Percentiles rank a stretch among this genome's conserved stretches.
These are phyloP conservation scores for Juncus inflexus DNA, from an alignment of 176 grass and related monocot genomes.

Conservation along the genomic window DNA sequence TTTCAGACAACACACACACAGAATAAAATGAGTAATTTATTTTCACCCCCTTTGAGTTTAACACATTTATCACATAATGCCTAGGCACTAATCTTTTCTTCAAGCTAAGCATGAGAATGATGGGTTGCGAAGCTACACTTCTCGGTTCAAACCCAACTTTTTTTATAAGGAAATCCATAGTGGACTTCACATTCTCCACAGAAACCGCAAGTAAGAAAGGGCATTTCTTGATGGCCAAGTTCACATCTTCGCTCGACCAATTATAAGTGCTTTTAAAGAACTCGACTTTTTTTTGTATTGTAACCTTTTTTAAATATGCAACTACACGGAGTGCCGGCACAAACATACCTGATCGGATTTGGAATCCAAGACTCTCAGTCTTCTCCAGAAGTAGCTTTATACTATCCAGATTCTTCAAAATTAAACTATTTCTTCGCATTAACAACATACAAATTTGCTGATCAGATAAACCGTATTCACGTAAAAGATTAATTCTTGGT, in stretches of 20 bases:
- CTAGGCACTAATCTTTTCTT: constrained; percentile 17
- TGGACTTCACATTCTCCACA: neutral
- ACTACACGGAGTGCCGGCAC: too few species aligned
- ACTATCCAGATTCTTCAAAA: too few species aligned
- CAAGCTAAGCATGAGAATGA: neutral
- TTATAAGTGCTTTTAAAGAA: neutral
- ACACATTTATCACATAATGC: constrained; percentile 12
- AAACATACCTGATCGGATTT: too few species aligned
- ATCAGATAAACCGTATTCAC: constrained; percentile 2
- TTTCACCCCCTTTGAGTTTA: neutral
- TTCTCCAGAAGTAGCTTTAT: too few species aligned
- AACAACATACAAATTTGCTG: neutral
- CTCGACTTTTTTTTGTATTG: neutral
- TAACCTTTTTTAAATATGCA: neutral
- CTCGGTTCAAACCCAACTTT: neutral
- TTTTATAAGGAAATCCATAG: constrained; percentile 13
- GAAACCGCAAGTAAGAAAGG: neutral
- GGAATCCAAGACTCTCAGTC: too few species aligned
- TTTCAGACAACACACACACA: neutral
- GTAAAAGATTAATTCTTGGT: neutral
- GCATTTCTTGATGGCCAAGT: neutral
- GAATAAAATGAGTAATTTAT: neutral
- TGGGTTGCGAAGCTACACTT: neutral
- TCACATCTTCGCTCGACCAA: constrained; percentile 7
- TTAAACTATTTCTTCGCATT: too few species aligned